Evolutionary conservation across 306 rosid species (phyloP).

Genomic region (Senna tora): DNA sequence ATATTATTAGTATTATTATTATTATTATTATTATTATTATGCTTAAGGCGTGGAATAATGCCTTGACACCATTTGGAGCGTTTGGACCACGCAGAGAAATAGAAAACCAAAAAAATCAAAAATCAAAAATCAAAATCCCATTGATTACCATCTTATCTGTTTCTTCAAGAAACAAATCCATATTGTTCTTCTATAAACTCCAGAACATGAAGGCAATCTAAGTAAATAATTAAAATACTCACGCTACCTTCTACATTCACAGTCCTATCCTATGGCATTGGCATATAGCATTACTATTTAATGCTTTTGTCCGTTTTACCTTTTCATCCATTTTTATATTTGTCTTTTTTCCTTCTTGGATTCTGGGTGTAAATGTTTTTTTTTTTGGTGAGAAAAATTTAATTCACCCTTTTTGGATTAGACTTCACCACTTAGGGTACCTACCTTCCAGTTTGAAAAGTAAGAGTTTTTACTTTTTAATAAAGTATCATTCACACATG

Average conservation of each 20-base stretch:
- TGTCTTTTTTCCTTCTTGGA: constrained; percentile 1
- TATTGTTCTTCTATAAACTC: not conserved
- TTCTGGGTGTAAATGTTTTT: not conserved
- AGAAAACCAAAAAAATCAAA: not conserved
- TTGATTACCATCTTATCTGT: constrained; percentile 11
- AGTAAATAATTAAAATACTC: not conserved
- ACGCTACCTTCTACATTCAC: too few species aligned
- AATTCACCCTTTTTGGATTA: constrained; percentile 33
- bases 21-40: constrained; percentile 35
- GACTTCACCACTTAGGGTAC: constrained; percentile 27
- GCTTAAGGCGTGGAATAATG: constrained; percentile 41
- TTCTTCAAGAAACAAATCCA: constrained; percentile 13
- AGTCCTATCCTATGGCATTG: too few species aligned
- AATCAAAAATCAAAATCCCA: not conserved
- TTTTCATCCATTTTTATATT: not conserved
- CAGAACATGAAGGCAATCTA: constrained; percentile 20
- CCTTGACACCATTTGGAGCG: constrained; percentile 38
- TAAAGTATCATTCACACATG: constrained; percentile 35
- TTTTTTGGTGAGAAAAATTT: not conserved
- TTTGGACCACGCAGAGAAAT: constrained; percentile 38
- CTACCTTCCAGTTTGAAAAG: constrained; percentile 31
- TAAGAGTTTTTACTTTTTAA: not conserved
- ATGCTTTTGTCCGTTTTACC: not conserved
- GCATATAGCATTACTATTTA: not conserved
- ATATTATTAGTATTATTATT: constrained; percentile 28